phyloP scores from a whole-genome alignment of 2,329 filamentous ascomycete species.

The Cercospora sp. region DNA sequence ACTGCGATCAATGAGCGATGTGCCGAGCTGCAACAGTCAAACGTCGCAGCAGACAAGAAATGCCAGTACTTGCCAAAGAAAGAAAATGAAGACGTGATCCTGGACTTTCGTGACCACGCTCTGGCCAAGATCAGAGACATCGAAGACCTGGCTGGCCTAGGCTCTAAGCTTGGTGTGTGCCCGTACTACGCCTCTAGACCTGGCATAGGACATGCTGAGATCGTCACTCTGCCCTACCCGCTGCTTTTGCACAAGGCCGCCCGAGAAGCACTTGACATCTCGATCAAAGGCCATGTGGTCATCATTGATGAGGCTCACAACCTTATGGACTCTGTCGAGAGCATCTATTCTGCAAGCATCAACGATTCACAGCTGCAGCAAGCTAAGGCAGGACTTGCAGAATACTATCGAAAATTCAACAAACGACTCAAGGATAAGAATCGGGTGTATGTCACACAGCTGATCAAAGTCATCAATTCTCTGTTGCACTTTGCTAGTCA shows the following conservation, averaged over 20 bases:
- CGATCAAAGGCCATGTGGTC: slow-evolving; percentile 83
- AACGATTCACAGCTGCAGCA: slow-evolving; percentile 69
- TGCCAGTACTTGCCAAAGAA: slow-evolving; percentile 79
- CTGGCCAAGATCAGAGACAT: slow-evolving; percentile 88
- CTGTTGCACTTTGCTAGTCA: slow-evolving; percentile 45
- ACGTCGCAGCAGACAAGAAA: slow-evolving; percentile 60
- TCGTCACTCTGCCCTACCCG: slow-evolving; percentile 90
- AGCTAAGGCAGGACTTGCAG: slow-evolving; percentile 72
- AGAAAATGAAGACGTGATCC: slow-evolving; percentile 68
- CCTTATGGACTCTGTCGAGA: slow-evolving; percentile 89
- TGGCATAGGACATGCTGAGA: slow-evolving; percentile 72
- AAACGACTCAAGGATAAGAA: slow-evolving; percentile 89
- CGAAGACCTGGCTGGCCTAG: slow-evolving; percentile 79
- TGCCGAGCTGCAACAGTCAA: slow-evolving; percentile 79
- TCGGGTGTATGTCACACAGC: slow-evolving; percentile 84
- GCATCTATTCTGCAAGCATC: slow-evolving; percentile 79
- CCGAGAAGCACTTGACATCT: slow-evolving; percentile 82
- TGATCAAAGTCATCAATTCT: slow-evolving; percentile 79
- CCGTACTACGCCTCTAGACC: slow-evolving; percentile 94
- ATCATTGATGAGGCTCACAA: slow-evolving; percentile 98
- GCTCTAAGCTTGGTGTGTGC: slow-evolving; percentile 77
- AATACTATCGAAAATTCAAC: slow-evolving; percentile 84
- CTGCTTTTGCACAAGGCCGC: slow-evolving; percentile 83
- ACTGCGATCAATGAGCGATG: slow-evolving; percentile 93
- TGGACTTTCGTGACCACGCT: slow-evolving; percentile 81